phyloP scores from a whole-genome alignment of 768 basidiomycete species.

The Crepidotus variabilis region DNA sequence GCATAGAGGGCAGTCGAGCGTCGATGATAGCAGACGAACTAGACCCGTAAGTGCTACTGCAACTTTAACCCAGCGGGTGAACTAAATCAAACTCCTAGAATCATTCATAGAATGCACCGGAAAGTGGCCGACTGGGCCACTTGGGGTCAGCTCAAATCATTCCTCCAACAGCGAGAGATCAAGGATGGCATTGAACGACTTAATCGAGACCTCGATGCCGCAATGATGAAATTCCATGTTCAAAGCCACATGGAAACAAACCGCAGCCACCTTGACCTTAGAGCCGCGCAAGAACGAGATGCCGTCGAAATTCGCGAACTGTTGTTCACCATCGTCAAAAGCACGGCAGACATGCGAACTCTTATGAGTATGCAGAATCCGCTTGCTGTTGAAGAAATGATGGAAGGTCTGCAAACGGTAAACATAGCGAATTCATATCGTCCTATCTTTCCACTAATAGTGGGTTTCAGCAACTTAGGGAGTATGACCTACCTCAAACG shows the following conservation, averaged over 20 bases:
- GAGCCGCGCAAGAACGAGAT: conserved; percentile 27
- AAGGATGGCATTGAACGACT: conserved; percentile 35
- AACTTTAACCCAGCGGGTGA: background rate
- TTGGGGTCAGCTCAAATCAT: conserved; percentile 30
- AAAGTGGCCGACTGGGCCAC: conserved; percentile 34
- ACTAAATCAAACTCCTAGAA: conserved; percentile 9
- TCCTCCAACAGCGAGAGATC: conserved; percentile 36
- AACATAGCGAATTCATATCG: conserved; percentile 2
- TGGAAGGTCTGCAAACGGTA: conserved; percentile 40
- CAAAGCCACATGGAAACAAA: conserved; percentile 26
- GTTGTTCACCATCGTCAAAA: conserved; percentile 26
- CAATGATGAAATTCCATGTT: conserved; percentile 32
- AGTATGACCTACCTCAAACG: conserved; percentile 24
- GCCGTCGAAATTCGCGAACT: conserved; percentile 30
- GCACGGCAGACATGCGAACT: conserved; percentile 26
- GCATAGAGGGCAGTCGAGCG: conserved; percentile 26
- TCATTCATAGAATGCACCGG: conserved; percentile 24
- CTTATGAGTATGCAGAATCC: conserved; percentile 28
- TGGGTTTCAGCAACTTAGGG: conserved; percentile 28
- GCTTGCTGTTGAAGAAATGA: conserved; percentile 33
- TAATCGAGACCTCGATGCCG: conserved; percentile 32
- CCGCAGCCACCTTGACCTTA: conserved; percentile 21
- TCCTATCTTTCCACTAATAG: background rate
- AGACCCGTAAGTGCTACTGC: conserved; percentile 22
- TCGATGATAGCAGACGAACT: conserved; percentile 33